A percentile compares a stretch with the other conserved stretches of the same genome.
phyloP scores from a whole-genome alignment of 768 basidiomycete genomes.

The Termitomyces sp. region DNA sequence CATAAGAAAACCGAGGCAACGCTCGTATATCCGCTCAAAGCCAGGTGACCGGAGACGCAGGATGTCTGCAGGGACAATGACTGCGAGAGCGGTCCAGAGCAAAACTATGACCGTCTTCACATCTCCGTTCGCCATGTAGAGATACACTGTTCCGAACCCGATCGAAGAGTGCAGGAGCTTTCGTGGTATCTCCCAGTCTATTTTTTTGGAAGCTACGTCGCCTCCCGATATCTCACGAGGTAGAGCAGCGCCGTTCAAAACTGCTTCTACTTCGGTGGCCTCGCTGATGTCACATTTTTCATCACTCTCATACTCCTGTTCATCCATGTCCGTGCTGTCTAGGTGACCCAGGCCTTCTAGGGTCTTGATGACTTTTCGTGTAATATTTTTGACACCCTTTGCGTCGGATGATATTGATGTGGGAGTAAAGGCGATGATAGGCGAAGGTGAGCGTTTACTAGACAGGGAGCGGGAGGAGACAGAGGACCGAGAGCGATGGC shows the following conservation, averaged over 20 bases:
- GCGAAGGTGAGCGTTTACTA: constrained; percentile 41
- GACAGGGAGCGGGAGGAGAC: constrained; percentile 13
- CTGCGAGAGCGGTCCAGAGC: constrained; percentile 59
- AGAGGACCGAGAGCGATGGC: constrained; percentile 16
- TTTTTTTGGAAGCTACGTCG: constrained; percentile 19
- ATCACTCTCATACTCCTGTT: constrained; percentile 25
- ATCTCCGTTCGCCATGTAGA: constrained; percentile 48
- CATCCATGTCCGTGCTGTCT: constrained; percentile 26
- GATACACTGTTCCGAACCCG: constrained; percentile 42
- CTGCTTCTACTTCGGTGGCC: constrained; percentile 21
- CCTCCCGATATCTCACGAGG: constrained; percentile 2
- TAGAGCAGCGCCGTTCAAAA: constrained; percentile 8
- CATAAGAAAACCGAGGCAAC: constrained; percentile 77
- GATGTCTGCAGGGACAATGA: constrained; percentile 71
- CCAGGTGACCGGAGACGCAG: constrained; percentile 60
- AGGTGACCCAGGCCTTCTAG: constrained; percentile 40
- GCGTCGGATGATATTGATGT: constrained; percentile 26
- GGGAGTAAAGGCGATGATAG: constrained; percentile 37
- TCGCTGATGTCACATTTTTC: constrained; percentile 20
- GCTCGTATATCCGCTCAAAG: constrained; percentile 71
- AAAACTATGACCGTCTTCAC: constrained; percentile 54
- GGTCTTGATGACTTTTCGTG: constrained; percentile 41
- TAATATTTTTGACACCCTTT: constrained; percentile 41
- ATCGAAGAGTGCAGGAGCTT: constrained; percentile 87
- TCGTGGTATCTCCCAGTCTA: constrained; percentile 89